Evolutionary conservation across 257 asterid genomes (phyloP), one percentile per base, ranked within the genome.

Genomic region (Solanum virginianum): DNA sequence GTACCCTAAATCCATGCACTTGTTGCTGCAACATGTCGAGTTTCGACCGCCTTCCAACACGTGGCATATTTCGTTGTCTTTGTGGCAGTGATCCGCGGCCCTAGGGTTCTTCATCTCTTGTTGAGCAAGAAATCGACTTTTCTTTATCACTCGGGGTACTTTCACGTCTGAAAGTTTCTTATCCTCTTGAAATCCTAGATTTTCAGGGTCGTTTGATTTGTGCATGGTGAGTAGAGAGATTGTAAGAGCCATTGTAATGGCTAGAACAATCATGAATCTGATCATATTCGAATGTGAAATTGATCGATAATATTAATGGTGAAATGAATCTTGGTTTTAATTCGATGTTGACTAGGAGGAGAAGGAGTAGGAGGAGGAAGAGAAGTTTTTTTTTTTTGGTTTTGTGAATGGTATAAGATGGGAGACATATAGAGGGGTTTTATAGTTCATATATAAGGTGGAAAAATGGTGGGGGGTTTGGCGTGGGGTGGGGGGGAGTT

Each of bases 11-110:
- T 94, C 93, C 49, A 91, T 41, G 87, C 98, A 94, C 88, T 93
- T 90, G 70, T 93, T 93, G 62, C 90, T 93, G 81, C 97, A 93
- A 36, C 98, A 93, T 6, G 95, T 94, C 20, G 94, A 71, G 80
- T 92, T 90, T n/a, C 86, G 83, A 1, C 92, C 92, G 2, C 92
- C 93, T 77, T 84, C 90, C 18, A 83, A 6, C 0, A 66, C 53
- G 59, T 81, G 29, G 75, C 98, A 94, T 6, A 87, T 26, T 49
- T 89, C 92, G 22, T 88, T 62, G 60, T 94, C 95, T 45, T 88
- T 91, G 43, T 77, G 36, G 87, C 98, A 93, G 5, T 91, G 96
- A 39, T 91, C 95, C 1, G 94, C 94, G 0, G 94, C 94, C 56
- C 92, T 88, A 2, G 93, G 93, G 85, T 94, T 92, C 77, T 24